phyloP scores from a whole-genome alignment of 2,329 filamentous ascomycete genomes.

The Sphaerostilbella broomeana region DNA sequence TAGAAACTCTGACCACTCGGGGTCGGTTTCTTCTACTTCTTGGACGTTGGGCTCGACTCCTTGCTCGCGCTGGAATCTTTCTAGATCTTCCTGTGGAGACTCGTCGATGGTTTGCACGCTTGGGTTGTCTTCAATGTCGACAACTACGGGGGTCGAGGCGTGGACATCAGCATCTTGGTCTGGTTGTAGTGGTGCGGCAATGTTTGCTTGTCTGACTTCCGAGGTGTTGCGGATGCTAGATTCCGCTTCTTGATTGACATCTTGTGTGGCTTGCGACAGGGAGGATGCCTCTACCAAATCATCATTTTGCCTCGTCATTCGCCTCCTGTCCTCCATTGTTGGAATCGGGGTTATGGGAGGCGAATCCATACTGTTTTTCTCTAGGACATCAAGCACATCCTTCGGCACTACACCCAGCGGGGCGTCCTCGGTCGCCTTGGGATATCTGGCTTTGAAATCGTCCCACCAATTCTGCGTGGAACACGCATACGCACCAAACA shows the following conservation, averaged over 20 bases:
- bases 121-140: neutral
- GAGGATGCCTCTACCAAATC: no score
- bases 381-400: neutral
- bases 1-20: neutral
- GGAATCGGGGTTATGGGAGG: slow-evolving; percentile 2
- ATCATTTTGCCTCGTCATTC: no score
- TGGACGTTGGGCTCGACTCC: slow-evolving; percentile 1
- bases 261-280: no score
- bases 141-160: no score
- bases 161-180: no score
- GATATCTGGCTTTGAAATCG: neutral
- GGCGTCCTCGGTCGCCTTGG: slow-evolving; percentile 1
- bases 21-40: neutral
- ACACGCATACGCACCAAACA: slow-evolving; percentile 8
- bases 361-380: slow-evolving; percentile 1
- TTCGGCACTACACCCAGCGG: slow-evolving; percentile 5
- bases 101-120: neutral
- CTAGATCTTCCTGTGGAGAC: neutral
- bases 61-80: neutral
- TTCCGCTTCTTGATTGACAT: no score
- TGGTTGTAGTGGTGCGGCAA: no score
- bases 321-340: slow-evolving; percentile 1
- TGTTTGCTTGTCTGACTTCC: no score
- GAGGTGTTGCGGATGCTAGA: no score
- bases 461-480: slow-evolving; percentile 7